Conservation (phyloP, 1,284 basidiomycete species). For the Limonomyces culmigenus region DNA sequence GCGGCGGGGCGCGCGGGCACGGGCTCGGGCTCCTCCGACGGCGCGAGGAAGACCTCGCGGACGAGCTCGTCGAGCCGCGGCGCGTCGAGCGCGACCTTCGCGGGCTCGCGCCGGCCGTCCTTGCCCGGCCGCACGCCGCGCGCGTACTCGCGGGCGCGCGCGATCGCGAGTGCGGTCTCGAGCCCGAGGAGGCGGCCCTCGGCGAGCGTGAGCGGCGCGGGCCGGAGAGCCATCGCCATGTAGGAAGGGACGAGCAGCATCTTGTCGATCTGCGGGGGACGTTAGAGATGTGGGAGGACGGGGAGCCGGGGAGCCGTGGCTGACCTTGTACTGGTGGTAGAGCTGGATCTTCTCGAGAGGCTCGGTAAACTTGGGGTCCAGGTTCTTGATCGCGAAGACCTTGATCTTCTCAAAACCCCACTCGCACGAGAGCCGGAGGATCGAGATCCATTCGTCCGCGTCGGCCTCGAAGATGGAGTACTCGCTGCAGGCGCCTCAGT, state of each 20-base stretch:
- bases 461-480: conserved; percentile 39
- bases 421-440: conserved; percentile 36
- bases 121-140: conserved; percentile 14
- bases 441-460: conserved; percentile 36
- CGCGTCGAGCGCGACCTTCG: no score
- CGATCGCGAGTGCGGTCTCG: conserved; percentile 40
- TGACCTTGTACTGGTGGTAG: conserved; percentile 33
- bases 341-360: conserved; percentile 44
- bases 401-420: conserved; percentile 49
- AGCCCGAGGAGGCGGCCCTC: conserved; percentile 43
- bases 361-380: conserved; percentile 38
- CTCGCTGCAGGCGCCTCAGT: conserved; percentile 16
- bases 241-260: conserved; percentile 38
- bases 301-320: no score
- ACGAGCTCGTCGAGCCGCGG: no score
- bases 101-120: no score
- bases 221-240: conserved; percentile 33
- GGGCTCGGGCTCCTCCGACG: no score
- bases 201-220: conserved; percentile 31
- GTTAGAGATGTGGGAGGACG: no score
- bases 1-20: no score
- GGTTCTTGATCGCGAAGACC: conserved; percentile 37
- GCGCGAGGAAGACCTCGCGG: no score
- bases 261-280: no score
- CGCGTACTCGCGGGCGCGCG: conserved; percentile 35